Percentiles rank a stretch among this genome's conserved stretches.
Conservation (phyloP, 2,329 filamentous ascomycete genomes). For the Penicillium sp. region DNA sequence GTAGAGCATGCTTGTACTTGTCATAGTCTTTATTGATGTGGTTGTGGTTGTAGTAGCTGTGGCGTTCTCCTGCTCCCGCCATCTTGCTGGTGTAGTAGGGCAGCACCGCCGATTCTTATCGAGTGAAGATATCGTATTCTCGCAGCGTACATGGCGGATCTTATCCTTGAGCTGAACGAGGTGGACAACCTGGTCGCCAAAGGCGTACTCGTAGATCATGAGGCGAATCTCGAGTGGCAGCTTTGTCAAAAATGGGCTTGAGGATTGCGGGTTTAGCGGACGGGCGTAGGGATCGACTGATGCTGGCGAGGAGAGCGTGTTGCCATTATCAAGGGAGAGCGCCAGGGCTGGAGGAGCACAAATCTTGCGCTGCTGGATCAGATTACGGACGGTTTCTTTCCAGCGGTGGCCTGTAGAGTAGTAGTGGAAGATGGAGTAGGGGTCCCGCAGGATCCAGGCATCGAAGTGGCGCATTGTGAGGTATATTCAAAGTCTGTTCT, state of each 20-base stretch:
- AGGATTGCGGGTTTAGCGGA: slow-evolving; percentile 26
- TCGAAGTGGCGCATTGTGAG: slow-evolving; percentile 44
- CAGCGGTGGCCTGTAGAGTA: slow-evolving; percentile 42
- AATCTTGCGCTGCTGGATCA: slow-evolving; percentile 44
- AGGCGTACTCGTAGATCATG: slow-evolving; percentile 45
- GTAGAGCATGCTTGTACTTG: slow-evolving; percentile 34
- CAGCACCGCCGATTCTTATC: slow-evolving; percentile 40
- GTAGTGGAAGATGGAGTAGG: slow-evolving; percentile 47
- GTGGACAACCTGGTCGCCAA: slow-evolving; percentile 40
- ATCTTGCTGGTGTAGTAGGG: slow-evolving; percentile 37
- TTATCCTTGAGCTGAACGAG: slow-evolving; percentile 42
- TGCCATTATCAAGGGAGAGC: background rate
- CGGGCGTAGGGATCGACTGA: slow-evolving; percentile 25
- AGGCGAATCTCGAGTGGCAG: slow-evolving; percentile 44
- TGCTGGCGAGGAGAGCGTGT: background rate
- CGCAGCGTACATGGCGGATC: slow-evolving; percentile 42
- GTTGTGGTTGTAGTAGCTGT: background rate
- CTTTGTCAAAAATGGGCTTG: slow-evolving; percentile 29
- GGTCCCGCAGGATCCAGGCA: slow-evolving; percentile 44
- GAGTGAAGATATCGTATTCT: slow-evolving; percentile 26
- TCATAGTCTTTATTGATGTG: slow-evolving; percentile 19
- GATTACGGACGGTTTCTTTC: slow-evolving; percentile 40
- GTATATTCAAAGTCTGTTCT: background rate
- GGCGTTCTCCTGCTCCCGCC: slow-evolving; percentile 29
- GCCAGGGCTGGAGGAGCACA: slow-evolving; percentile 31